phyloP scores from a whole-genome alignment of 2,329 filamentous ascomycete species.

The Microdochium paspali region DNA sequence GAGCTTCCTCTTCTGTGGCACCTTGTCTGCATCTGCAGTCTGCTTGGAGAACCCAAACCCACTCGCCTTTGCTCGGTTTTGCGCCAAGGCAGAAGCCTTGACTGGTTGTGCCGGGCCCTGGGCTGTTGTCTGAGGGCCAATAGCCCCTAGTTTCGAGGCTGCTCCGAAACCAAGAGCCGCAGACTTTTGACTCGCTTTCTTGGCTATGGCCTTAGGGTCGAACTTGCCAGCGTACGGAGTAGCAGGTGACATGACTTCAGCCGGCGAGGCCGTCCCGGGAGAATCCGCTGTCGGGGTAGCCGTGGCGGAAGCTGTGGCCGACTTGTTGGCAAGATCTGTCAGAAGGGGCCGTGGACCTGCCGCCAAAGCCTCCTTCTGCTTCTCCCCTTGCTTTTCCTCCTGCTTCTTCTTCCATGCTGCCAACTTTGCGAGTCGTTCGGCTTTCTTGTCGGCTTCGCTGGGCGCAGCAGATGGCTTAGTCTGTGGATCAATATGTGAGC shows the following conservation, averaged over 20 bases:
- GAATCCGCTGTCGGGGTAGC: conserved; percentile 38
- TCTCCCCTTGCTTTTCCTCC: conserved; percentile 55
- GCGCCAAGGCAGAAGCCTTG: conserved; percentile 47
- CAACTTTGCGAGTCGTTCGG: conserved; percentile 69
- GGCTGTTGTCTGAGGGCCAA: conserved; percentile 25
- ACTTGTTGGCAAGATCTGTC: conserved; percentile 66
- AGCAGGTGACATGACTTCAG: conserved; percentile 38
- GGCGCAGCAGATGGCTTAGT: conserved; percentile 39
- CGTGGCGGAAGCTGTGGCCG: conserved; percentile 33
- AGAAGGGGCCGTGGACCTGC: conserved; percentile 58
- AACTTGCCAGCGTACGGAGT: conserved; percentile 68
- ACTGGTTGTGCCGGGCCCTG: conserved; percentile 14
- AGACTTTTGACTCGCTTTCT: conserved; percentile 60
- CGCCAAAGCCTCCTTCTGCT: conserved; percentile 58
- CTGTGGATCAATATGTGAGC: conserved; percentile 40
- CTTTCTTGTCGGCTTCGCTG: conserved; percentile 67
- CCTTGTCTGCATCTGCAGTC: conserved; percentile 54
- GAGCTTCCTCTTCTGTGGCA: conserved; percentile 62
- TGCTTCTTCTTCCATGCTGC: conserved; percentile 92
- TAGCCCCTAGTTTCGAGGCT: conserved; percentile 39
- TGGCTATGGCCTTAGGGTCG: conserved; percentile 77
- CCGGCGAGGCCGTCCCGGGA: conserved; percentile 40
- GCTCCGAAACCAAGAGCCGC: conserved; percentile 33
- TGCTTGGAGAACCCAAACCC: conserved; percentile 75
- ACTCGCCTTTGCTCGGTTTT: conserved; percentile 64